Conservation (phyloP, 116 monocot genomes). For the Zostera marina region DNA sequence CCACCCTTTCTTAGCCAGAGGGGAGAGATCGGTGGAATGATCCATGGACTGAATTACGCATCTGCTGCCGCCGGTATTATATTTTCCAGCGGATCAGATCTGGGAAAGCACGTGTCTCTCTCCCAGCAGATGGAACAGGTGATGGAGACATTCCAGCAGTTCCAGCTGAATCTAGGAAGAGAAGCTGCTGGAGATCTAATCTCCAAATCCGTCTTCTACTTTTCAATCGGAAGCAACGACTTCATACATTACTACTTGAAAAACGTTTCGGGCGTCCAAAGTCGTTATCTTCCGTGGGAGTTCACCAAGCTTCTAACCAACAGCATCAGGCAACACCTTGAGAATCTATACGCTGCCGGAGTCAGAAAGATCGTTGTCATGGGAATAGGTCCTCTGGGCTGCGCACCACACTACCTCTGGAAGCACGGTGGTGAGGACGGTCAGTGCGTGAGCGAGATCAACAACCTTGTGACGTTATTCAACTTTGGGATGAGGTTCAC, state of each 20-base stretch:
- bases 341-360: constrained; percentile 46
- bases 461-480: constrained; percentile 45
- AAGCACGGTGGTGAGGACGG: constrained; percentile 22
- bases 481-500: constrained; percentile 49
- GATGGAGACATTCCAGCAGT: constrained; percentile 39
- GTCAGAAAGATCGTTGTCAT: constrained; percentile 53
- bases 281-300: constrained; percentile 49
- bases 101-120: constrained; percentile 57
- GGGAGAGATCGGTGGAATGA: constrained; percentile 28
- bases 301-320: constrained; percentile 40
- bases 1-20: constrained; percentile 39
- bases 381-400: constrained; percentile 73
- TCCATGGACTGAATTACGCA: constrained; percentile 41
- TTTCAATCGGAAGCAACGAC: constrained; percentile 90
- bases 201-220: constrained; percentile 49
- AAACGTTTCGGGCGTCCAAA: constrained; percentile 35
- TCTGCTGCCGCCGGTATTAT: constrained; percentile 69
- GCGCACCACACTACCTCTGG: constrained; percentile 66
- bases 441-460: constrained; percentile 41
- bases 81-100: constrained; percentile 58
- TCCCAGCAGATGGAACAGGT: constrained; percentile 56
- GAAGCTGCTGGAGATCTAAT: constrained; percentile 35
- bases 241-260: constrained; percentile 72
- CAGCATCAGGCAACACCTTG: constrained; percentile 18
- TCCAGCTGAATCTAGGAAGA: constrained; percentile 31